Base-by-base conservation (phyloP, 2,329 filamentous ascomycete species). In the Ophiostoma triangulosporum region DNA sequence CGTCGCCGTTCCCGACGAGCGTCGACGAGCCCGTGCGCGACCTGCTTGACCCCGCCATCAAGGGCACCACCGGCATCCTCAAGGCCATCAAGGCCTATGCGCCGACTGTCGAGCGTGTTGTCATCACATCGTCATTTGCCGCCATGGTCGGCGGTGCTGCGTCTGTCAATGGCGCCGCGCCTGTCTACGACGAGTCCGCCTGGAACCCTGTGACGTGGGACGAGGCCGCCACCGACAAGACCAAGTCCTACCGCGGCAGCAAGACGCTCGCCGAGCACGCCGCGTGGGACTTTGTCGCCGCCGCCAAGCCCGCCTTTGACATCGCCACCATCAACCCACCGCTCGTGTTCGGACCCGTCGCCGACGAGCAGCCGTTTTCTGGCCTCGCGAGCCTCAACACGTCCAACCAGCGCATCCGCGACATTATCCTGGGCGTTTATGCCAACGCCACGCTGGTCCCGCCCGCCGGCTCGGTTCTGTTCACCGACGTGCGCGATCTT, bases 181-280 rank as follows among this genome's bases (percentile, higher is more conserved):
- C 26, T 56, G 52, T 6, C 33, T 77, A 71, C 59, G 68, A 62
- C 56, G 78, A 72, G 63, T 65, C 62, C 57, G 70, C 70, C 52
- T 80, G 76, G 75, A 79, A 78, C 66, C 73, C 74, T 0, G 68
- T 70, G 36, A 74, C 70, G 2, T 66, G 70, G 52, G 69, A 70
- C 27, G 63, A 64, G 24, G 65, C 66, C 1, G 61, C 67, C 4
- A 70, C 66, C 2, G 32, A 22, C 9, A 40, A 50, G 17, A 35
- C 62, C 68, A 51, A 56, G 12, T 72, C 71, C 36, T 80, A 80
- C 68, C 72, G 73, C 55, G 74, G 72, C 4, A 75, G 73, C 61
- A 78, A 79, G 68, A 75, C 68, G 48, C 66, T 73, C 1, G 75
- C 76, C 40, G 76, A 79, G 67, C 66, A 66, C 54, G 70, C 74